Base-by-base conservation (phyloP, 1,284 basidiomycete species). In the Puccinia hordei region DNA sequence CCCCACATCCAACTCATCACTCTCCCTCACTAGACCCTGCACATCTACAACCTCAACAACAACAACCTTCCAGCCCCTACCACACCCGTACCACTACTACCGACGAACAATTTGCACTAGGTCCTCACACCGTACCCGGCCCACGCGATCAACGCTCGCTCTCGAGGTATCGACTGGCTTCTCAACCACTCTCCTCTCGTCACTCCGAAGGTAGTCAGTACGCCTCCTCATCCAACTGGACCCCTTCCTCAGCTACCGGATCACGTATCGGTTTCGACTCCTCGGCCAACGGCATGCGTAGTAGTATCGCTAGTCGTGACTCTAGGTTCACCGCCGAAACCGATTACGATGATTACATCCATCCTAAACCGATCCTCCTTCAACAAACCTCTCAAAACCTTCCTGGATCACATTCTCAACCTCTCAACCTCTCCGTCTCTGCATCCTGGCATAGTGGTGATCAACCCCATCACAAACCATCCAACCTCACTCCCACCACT, bases 141-240 rank as follows among this genome's bases (percentile, higher is more conserved):
- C 66, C 53, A 17, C 76, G 76, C 30, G 76, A 78, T 55, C 76
- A 69, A 30, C 35, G 51, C 35, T 71, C 63, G 6, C 51, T 78
- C 24, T 41, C 65, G 24, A 55, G 76, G 12, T 71, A 78, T 71
- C 76, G 76, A 12, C 30, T 71, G n/a, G 63, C 27, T 10, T 71
- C 76, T 8, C 76, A 78, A 53, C 66, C 76, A 15, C 51, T 71
- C 66, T 71, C 76, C 46, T 59, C 57, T 41, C 76, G 76, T 13
- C 76, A 78, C 57, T 78, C 76, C 0, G 76, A 78, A 44, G 76
- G 76, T 27, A 78, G 76, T 49, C 76, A 78, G 66, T 78, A 78
- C 57, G 76, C 76, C 22, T 57, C 76, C n/a, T 78, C 76, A n/a
- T 78, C 76, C 51, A 66, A 57, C 41, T 78, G 76, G 76, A 78